Evolutionary conservation across 768 basidiomycete genomes (phyloP).

Genomic region (Leccinum incarnatum): DNA sequence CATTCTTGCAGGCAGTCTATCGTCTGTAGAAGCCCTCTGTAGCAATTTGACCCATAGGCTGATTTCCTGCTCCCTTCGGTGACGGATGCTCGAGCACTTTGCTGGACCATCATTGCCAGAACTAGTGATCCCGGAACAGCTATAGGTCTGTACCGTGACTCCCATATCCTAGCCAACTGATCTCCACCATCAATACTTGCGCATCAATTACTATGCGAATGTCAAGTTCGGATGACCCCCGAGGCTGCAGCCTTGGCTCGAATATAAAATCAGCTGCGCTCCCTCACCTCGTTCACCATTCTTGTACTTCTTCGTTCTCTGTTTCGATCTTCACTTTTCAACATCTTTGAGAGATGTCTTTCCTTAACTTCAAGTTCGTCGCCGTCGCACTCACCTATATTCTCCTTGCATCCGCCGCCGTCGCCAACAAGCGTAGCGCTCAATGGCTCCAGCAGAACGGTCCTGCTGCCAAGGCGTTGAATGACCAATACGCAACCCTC

Average conservation of each 20-base stretch:
- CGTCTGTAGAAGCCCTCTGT: background rate
- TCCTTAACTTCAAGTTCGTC: conserved; percentile 12
- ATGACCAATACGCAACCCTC: conserved; percentile 18
- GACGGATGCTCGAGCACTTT: background rate
- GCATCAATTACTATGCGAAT: background rate
- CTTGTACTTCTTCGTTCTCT: background rate
- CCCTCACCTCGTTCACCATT: background rate
- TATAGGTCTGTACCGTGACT: background rate
- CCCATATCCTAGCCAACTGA: background rate
- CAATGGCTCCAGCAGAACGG: conserved; percentile 27
- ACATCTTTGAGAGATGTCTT: conserved; percentile 23
- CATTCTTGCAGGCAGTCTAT: background rate
- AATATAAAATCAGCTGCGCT: conserved; percentile 1
- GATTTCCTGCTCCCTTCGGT: background rate
- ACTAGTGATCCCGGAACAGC: background rate
- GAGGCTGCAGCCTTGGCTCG: background rate
- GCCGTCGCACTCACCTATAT: conserved; percentile 11
- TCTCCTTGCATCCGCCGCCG: conserved; percentile 21
- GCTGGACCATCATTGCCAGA: background rate
- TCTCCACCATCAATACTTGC: background rate
- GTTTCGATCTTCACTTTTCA: background rate
- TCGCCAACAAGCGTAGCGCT: conserved; percentile 14
- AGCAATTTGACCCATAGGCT: background rate
- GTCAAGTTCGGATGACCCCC: too few species aligned
- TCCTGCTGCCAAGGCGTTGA: conserved; percentile 23